Evolutionary conservation across 345 rosid species (phyloP).

Genomic region (Euphorbia peplus): DNA sequence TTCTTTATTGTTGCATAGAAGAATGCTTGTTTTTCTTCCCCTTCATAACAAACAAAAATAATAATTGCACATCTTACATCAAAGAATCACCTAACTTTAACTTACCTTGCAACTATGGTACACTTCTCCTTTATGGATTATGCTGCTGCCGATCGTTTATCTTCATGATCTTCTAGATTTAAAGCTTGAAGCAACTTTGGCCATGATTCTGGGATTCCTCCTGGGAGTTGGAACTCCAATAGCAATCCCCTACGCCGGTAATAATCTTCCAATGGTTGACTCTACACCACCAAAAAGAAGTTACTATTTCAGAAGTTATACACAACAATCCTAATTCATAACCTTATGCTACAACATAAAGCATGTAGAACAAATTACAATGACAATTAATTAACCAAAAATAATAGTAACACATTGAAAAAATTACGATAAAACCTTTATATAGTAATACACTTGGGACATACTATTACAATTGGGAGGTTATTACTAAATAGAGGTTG

Average conservation of each 20-base stretch:
- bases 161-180: conserved; percentile 58
- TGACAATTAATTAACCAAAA: too few relatives aligned
- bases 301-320: background rate
- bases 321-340: background rate
- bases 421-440: too few relatives aligned
- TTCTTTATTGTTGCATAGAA: conserved; percentile 12
- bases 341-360: background rate
- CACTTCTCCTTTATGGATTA: conserved; percentile 23
- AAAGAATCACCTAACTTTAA: conserved; percentile 51
- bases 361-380: too few relatives aligned
- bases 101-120: conserved; percentile 27
- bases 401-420: too few relatives aligned
- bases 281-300: conserved; percentile 46
- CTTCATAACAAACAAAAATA: conserved; percentile 25
- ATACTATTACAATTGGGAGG: too few relatives aligned
- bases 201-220: conserved; percentile 98
- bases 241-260: conserved; percentile 71
- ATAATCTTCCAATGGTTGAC: conserved; percentile 88
- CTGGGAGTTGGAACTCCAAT: conserved; percentile 88
- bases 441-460: too few relatives aligned
- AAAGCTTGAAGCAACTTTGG: conserved; percentile 85
- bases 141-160: conserved; percentile 64
- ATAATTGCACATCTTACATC: conserved; percentile 25
- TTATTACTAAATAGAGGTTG: too few relatives aligned
- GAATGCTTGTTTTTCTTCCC: conserved; percentile 5